A percentile compares a stretch with the other conserved stretches of the same genome.
Evolutionary conservation across 352 stramenopile species (phyloP).

Genomic region (Phytopythium chamaehyphon): DNA sequence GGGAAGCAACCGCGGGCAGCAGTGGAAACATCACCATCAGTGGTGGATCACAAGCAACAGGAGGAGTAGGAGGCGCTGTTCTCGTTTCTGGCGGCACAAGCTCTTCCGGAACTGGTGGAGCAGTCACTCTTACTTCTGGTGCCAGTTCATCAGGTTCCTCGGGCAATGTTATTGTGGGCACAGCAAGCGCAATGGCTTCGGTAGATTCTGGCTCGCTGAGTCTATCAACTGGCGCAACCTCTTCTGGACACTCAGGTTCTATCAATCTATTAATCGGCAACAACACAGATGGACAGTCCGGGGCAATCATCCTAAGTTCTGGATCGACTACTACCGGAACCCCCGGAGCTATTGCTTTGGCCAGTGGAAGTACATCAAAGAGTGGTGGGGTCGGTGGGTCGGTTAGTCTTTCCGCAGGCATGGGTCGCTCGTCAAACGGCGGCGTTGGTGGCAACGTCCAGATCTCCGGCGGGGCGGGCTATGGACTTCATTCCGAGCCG

Average conservation of each 20-base stretch:
- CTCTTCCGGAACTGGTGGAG: slow-evolving; percentile 28
- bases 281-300: slow-evolving; percentile 12
- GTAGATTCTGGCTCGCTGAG: slow-evolving; percentile 23
- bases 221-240: slow-evolving; percentile 24
- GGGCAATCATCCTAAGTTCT: slow-evolving; percentile 24
- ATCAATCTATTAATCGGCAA: slow-evolving; percentile 24
- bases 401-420: slow-evolving; percentile 35
- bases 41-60: slow-evolving; percentile 22
- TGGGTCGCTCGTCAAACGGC: slow-evolving; percentile 41
- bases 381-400: slow-evolving; percentile 24
- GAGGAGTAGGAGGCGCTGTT: slow-evolving; percentile 9
- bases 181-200: slow-evolving; percentile 10
- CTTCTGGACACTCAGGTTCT: slow-evolving; percentile 17
- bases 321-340: slow-evolving; percentile 23
- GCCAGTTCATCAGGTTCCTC: slow-evolving; percentile 24
- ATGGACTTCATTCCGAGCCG: slow-evolving; percentile 27
- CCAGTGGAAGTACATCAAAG: slow-evolving; percentile 26
- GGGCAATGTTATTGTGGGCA: slow-evolving; percentile 21
- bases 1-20: slow-evolving; percentile 31
- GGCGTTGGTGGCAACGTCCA: slow-evolving; percentile 36
- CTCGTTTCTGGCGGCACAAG: slow-evolving; percentile 31
- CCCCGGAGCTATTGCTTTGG: slow-evolving; percentile 28
- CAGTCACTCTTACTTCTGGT: slow-evolving; percentile 30
- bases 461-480: slow-evolving; percentile 31
- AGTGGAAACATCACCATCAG: slow-evolving; percentile 48